Conservation (phyloP, 2,329 filamentous ascomycete genomes). For the Blastomyces gilchristii region DNA sequence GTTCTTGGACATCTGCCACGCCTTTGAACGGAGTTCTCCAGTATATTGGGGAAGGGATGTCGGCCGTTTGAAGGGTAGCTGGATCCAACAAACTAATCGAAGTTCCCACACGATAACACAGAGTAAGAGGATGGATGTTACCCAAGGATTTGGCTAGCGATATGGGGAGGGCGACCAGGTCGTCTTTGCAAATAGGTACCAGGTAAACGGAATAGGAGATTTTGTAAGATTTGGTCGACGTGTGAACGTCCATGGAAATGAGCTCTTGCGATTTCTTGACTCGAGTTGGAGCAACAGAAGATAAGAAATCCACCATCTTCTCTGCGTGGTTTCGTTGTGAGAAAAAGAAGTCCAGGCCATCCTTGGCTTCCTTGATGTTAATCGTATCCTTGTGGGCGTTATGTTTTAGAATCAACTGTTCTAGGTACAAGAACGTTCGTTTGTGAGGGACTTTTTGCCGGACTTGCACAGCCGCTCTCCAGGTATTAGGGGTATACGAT, state of each 20-base stretch:
- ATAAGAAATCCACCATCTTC: constrained; percentile 82
- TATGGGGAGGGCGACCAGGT: constrained; percentile 85
- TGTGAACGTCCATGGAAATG: constrained; percentile 88
- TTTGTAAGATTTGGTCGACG: constrained; percentile 83
- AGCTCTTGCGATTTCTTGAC: constrained; percentile 82
- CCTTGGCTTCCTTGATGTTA: constrained; percentile 95
- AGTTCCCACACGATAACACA: constrained; percentile 84
- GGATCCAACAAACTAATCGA: constrained; percentile 84
- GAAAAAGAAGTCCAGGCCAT: constrained; percentile 95
- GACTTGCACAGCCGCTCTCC: constrained; percentile 87
- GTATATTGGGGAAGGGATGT: constrained; percentile 71
- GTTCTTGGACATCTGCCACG: constrained; percentile 70
- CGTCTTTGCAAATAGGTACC: constrained; percentile 93
- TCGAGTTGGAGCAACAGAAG: constrained; percentile 66
- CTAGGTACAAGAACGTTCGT: constrained; percentile 70
- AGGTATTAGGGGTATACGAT: constrained; percentile 92
- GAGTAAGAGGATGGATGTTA: constrained; percentile 74
- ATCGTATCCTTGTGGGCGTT: constrained; percentile 83
- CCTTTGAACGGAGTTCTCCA: constrained; percentile 83
- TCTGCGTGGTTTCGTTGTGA: constrained; percentile 81
- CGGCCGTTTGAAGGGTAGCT: constrained; percentile 79
- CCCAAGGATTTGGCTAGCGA: constrained; percentile 77
- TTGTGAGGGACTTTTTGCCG: constrained; percentile 96
- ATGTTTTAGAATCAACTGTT: constrained; percentile 94
- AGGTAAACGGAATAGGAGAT: constrained; percentile 84